Percentiles rank a stretch among this genome's conserved stretches.
Evolutionary conservation across 2,329 filamentous ascomycete species (phyloP).

Genomic region (Arthrobotrys musiformis): DNA sequence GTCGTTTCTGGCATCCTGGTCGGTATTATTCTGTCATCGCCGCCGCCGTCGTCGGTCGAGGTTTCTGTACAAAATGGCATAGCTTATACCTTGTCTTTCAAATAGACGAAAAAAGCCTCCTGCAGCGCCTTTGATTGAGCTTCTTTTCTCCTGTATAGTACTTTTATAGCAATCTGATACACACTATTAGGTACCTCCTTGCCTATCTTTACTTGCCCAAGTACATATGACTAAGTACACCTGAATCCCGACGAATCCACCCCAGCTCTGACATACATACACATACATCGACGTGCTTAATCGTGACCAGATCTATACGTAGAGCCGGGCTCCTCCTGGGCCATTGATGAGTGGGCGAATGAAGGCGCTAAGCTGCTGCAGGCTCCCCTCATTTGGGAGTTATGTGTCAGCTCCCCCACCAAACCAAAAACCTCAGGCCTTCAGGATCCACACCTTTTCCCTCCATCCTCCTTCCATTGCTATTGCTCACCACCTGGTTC

Average conservation of each 20-base stretch:
- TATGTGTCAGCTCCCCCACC: conserved; percentile 37
- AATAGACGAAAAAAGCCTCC: conserved; percentile 26
- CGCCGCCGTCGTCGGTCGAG: neutral
- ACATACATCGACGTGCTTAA: neutral
- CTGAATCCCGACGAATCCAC: neutral
- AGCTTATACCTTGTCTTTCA: conserved; percentile 23
- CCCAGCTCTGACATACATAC: neutral
- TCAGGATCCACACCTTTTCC: conserved; percentile 10
- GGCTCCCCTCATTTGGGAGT: conserved; percentile 30
- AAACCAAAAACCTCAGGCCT: conserved; percentile 17
- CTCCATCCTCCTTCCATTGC: neutral
- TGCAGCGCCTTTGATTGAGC: neutral
- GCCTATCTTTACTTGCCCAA: neutral
- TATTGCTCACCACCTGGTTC: conserved; percentile 32
- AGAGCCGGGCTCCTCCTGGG: neutral
- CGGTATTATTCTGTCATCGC: neutral
- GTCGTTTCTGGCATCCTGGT: conserved; percentile 12
- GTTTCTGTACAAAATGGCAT: conserved; percentile 39
- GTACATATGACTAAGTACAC: neutral
- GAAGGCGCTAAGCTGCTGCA: conserved; percentile 4
- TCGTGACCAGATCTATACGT: neutral
- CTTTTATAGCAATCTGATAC: conserved; percentile 18
- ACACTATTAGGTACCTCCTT: neutral
- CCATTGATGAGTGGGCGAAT: neutral
- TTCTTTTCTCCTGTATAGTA: conserved; percentile 20